These are phyloP conservation scores for Penicillium nordicum DNA, from an alignment of 2,329 filamentous ascomycete genomes.

Conservation along the genomic window DNA sequence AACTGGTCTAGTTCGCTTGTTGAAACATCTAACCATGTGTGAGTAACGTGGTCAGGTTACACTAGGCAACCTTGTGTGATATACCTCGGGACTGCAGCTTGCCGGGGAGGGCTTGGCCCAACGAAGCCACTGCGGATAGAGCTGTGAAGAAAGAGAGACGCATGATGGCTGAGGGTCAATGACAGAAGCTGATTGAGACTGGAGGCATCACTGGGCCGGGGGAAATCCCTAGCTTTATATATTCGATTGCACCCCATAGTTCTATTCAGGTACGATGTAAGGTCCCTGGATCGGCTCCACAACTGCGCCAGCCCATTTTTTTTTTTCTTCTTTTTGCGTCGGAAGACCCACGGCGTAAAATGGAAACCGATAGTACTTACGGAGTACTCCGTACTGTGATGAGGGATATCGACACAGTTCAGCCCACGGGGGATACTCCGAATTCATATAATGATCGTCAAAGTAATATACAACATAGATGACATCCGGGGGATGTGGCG, in stretches of 20 bases:
- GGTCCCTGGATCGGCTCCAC: neutral
- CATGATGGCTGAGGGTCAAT: slow-evolving; percentile 7
- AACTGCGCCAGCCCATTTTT: neutral
- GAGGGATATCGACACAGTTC: neutral
- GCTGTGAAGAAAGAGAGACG: slow-evolving; percentile 9
- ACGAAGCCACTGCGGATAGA: slow-evolving; percentile 7
- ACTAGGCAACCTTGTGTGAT: neutral
- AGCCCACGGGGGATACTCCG: neutral
- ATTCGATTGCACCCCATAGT: neutral
- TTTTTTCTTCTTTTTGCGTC: no score
- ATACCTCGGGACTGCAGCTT: slow-evolving; percentile 14
- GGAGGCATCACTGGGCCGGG: neutral
- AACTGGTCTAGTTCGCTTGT: slow-evolving; percentile 28
- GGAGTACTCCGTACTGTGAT: neutral
- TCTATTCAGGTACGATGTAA: neutral
- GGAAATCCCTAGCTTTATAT: slow-evolving; percentile 1
- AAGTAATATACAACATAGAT: neutral
- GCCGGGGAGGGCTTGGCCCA: slow-evolving; percentile 10
- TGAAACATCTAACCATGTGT: slow-evolving; percentile 11
- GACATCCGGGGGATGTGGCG: neutral
- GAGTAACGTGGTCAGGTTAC: neutral
- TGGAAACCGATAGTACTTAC: neutral
- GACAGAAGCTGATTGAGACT: neutral
- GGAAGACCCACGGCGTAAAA: neutral
- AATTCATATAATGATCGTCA: neutral